Conservation (phyloP, 2,329 filamentous ascomycete species). For the Fusarium mundagurra region DNA sequence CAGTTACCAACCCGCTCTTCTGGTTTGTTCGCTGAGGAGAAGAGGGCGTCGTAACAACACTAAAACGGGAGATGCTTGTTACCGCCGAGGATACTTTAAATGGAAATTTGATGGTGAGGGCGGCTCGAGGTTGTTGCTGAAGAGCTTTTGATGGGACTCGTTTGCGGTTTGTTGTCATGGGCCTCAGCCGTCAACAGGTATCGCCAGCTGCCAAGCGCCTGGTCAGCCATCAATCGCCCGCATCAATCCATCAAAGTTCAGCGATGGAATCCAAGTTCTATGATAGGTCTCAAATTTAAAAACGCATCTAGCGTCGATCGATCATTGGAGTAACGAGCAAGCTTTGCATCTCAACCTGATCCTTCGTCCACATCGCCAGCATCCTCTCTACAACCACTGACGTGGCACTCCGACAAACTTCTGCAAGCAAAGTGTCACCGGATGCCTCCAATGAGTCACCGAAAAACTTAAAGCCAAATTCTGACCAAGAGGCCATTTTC, state of each 20-base stretch:
- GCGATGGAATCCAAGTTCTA: background rate
- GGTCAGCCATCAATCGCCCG: background rate
- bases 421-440: background rate
- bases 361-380: background rate
- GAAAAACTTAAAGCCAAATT: background rate
- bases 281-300: accelerated
- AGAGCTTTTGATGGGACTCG: background rate
- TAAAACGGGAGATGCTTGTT: accelerated
- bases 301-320: background rate
- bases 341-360: background rate
- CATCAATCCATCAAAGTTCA: background rate
- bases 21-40: background rate
- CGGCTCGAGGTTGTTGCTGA: background rate
- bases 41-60: background rate
- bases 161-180: background rate
- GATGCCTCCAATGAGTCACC: background rate
- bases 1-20: background rate
- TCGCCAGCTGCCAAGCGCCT: background rate
- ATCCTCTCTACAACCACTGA: background rate
- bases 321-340: background rate
- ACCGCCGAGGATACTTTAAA: no score
- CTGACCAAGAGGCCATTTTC: background rate
- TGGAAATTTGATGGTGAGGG: no score
- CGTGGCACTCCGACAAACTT: background rate
- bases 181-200: background rate